phyloP scores from a whole-genome alignment of 192 early-diverging fungal species.

The Coemansia sp. region DNA sequence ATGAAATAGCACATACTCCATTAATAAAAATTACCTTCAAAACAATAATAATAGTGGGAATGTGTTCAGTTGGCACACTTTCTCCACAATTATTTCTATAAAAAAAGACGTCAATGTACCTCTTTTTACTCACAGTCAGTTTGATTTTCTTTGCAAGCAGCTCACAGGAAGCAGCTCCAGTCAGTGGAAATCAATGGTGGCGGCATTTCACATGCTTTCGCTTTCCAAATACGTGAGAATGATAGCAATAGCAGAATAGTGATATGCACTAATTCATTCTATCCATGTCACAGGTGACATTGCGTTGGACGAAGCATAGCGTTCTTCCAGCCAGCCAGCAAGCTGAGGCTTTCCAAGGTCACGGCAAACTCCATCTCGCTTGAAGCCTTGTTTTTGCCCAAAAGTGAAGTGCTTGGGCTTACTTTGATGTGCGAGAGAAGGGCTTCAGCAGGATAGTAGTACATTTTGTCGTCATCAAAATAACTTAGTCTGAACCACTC shows the following conservation, averaged over 20 bases:
- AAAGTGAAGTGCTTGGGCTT: not conserved
- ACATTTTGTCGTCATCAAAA: not conserved
- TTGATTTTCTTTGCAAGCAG: not conserved
- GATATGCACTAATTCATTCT: not conserved
- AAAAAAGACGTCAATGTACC: not conserved
- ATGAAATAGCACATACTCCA: too few relatives aligned
- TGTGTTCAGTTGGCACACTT: too few relatives aligned
- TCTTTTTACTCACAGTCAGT: not conserved
- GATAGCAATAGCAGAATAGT: not conserved
- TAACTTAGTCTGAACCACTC: not conserved
- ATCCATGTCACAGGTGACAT: not conserved
- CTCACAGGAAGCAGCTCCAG: not conserved
- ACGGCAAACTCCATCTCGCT: slow-evolving; percentile 3
- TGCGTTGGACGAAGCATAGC: not conserved
- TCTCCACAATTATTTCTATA: too few relatives aligned
- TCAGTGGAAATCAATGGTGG: not conserved
- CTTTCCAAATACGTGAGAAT: not conserved
- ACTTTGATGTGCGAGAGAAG: not conserved
- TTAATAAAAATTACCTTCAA: too few relatives aligned
- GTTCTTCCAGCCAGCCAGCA: not conserved
- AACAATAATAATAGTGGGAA: too few relatives aligned
- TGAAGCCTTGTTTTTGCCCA: not conserved
- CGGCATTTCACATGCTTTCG: not conserved
- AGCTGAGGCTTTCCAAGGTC: not conserved
- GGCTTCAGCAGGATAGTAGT: not conserved